A percentile compares a stretch with the other conserved stretches of the same genome.
These are phyloP conservation scores for Schizopora paradoxa DNA, from an alignment of 1,284 basidiomycete species.

Conservation along the genomic window DNA sequence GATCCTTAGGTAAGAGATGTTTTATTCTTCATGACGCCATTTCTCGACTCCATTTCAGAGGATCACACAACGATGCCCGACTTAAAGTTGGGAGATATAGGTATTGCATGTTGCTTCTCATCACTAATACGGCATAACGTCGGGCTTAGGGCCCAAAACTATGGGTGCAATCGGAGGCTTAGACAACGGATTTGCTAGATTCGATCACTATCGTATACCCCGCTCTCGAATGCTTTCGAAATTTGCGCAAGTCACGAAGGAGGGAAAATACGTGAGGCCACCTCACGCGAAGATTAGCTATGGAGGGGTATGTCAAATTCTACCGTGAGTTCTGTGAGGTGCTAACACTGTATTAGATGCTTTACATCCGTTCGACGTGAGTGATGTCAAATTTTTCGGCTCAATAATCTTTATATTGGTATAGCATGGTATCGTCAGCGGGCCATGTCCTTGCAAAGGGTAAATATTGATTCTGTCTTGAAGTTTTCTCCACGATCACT, in stretches of 20 bases:
- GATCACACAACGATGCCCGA: slow-evolving; percentile 59
- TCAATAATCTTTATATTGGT: neutral
- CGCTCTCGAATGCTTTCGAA: slow-evolving; percentile 71
- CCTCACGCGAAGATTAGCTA: slow-evolving; percentile 73
- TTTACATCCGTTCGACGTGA: slow-evolving; percentile 61
- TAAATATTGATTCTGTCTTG: slow-evolving; percentile 19
- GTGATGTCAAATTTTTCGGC: slow-evolving; percentile 8
- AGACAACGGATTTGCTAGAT: slow-evolving; percentile 72
- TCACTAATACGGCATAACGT: neutral
- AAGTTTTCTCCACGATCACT: slow-evolving; percentile 1
- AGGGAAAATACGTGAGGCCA: slow-evolving; percentile 64
- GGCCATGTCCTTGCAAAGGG: slow-evolving; percentile 61
- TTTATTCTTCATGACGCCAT: neutral
- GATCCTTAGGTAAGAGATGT: slow-evolving; percentile 45
- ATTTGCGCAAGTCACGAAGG: slow-evolving; percentile 66
- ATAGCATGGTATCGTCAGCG: slow-evolving; percentile 54
- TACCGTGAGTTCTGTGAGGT: neutral
- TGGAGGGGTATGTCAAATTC: slow-evolving; percentile 52
- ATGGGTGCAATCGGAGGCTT: slow-evolving; percentile 46
- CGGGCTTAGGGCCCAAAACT: slow-evolving; percentile 54
- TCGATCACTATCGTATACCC: slow-evolving; percentile 69
- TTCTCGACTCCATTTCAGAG: slow-evolving; percentile 32
- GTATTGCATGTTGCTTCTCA: too few species aligned
- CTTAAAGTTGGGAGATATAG: slow-evolving; percentile 72
- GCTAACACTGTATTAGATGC: slow-evolving; percentile 43